A percentile compares a stretch with the other conserved stretches of the same genome.
phyloP scores from a whole-genome alignment of 192 early-diverging fungal species.

The Gaertneriomyces semiglobifer region DNA sequence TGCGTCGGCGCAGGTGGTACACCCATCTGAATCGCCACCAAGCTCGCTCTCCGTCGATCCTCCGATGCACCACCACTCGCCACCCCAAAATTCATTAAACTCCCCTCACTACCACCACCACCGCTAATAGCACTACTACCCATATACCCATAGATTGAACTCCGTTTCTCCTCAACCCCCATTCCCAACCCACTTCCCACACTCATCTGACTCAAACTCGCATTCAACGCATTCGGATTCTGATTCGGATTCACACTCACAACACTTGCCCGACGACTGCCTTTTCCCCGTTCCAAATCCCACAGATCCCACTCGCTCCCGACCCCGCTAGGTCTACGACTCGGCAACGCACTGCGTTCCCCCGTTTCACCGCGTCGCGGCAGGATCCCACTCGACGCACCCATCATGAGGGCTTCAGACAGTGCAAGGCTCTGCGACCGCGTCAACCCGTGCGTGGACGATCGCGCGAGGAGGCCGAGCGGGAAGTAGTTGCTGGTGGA shows the following conservation, averaged over 20 bases:
- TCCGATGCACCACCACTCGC: too few relatives aligned
- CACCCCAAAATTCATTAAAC: too few relatives aligned
- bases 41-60: too few relatives aligned
- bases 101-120: too few relatives aligned
- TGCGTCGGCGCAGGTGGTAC: too few relatives aligned
- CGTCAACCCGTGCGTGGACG: not conserved
- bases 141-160: too few relatives aligned
- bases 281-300: slow-evolving; percentile 17
- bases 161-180: too few relatives aligned
- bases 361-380: slow-evolving; percentile 37
- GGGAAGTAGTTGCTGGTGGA: slow-evolving; percentile 10
- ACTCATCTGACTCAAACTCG: too few relatives aligned
- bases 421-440: slow-evolving; percentile 19
- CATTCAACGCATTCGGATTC: too few relatives aligned
- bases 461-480: slow-evolving; percentile 16
- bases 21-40: not conserved
- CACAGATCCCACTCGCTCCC: slow-evolving; percentile 32
- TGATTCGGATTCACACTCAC: too few relatives aligned
- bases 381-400: slow-evolving; percentile 27
- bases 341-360: slow-evolving; percentile 31
- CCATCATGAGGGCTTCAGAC: slow-evolving; percentile 15
- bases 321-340: slow-evolving; percentile 30
- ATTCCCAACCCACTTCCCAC: too few relatives aligned
- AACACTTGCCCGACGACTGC: not conserved
- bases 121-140: too few relatives aligned